phyloP scores from a whole-genome alignment of 768 basidiomycete species.

The Crassisporium funariophilum region DNA sequence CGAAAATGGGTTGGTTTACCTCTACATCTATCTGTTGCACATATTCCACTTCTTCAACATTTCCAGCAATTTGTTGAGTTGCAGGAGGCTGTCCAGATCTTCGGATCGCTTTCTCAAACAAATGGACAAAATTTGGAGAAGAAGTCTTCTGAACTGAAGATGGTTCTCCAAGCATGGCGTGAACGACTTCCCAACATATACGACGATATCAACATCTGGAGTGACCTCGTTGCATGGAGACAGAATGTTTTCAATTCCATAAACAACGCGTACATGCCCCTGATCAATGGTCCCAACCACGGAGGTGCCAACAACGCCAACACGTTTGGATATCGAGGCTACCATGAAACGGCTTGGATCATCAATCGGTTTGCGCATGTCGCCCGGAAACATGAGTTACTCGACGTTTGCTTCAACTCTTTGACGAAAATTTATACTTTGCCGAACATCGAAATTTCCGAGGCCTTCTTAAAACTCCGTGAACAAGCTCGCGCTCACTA shows the following conservation, averaged over 20 bases:
- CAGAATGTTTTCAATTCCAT: conserved; percentile 98
- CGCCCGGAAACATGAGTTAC: conserved; percentile 92
- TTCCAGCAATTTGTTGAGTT: conserved; percentile 99
- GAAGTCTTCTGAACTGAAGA: conserved; percentile 93
- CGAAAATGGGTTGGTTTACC: conserved; percentile 96
- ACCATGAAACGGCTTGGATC: conserved; percentile 99
- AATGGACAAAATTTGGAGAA: conserved; percentile 89
- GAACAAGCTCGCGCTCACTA: conserved; percentile 99
- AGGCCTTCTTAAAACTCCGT: conserved; percentile 97
- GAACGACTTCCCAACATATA: conserved; percentile 94
- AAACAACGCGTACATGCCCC: conserved; percentile 93
- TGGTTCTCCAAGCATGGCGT: conserved; percentile 95
- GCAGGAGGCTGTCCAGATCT: conserved; percentile 94
- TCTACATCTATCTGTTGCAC: conserved; percentile 82
- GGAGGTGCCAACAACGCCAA: conserved; percentile 56
- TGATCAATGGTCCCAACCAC: conserved; percentile 66
- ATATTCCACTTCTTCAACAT: conserved; percentile 92
- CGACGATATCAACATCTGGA: conserved; percentile 99
- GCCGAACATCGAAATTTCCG: conserved; percentile 99
- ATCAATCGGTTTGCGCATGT: conserved; percentile 99
- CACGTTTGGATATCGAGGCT: conserved; percentile 92
- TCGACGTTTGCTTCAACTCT: conserved; percentile 93
- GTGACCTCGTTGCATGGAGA: conserved; percentile 97
- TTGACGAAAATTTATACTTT: conserved; percentile 98
- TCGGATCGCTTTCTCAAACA: conserved; percentile 85